phyloP scores from a whole-genome alignment of 768 basidiomycete species.

The Macrolepiota dolichaula region DNA sequence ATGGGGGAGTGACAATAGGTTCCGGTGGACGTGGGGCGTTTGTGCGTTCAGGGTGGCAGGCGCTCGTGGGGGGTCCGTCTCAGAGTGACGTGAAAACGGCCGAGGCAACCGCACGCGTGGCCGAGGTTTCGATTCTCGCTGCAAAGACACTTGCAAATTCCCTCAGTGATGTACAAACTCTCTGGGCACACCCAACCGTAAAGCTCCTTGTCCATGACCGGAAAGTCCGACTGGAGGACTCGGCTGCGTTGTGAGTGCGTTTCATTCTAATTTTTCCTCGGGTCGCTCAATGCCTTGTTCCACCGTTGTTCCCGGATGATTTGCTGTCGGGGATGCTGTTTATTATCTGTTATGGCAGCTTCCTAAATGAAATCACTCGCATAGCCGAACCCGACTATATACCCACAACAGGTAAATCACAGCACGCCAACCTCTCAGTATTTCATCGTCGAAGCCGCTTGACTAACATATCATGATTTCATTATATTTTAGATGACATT shows the following conservation, averaged over 20 bases:
- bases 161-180: constrained; percentile 50
- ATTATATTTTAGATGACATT: constrained; percentile 56
- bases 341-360: constrained; percentile 37
- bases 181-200: constrained; percentile 73
- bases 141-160: constrained; percentile 49
- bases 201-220: constrained; percentile 51
- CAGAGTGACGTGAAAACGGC: constrained; percentile 20
- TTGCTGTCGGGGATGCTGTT: neutral
- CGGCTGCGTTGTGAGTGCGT: constrained; percentile 63
- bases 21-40: constrained; percentile 59
- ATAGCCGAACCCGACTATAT: constrained; percentile 68
- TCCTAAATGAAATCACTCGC: constrained; percentile 61
- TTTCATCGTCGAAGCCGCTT: neutral
- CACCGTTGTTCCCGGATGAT: constrained; percentile 9
- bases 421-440: neutral
- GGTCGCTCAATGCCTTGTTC: neutral
- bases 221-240: constrained; percentile 70
- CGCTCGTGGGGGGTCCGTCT: constrained; percentile 30
- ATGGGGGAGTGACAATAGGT: constrained; percentile 56
- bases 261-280: neutral
- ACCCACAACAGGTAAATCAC: constrained; percentile 58
- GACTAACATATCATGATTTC: neutral
- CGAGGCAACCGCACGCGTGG: constrained; percentile 20
- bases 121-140: constrained; percentile 47
- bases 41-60: constrained; percentile 74